Evolutionary conservation across 2,329 filamentous ascomycete species (phyloP).

Genomic region (Cladobotryum protrusum): DNA sequence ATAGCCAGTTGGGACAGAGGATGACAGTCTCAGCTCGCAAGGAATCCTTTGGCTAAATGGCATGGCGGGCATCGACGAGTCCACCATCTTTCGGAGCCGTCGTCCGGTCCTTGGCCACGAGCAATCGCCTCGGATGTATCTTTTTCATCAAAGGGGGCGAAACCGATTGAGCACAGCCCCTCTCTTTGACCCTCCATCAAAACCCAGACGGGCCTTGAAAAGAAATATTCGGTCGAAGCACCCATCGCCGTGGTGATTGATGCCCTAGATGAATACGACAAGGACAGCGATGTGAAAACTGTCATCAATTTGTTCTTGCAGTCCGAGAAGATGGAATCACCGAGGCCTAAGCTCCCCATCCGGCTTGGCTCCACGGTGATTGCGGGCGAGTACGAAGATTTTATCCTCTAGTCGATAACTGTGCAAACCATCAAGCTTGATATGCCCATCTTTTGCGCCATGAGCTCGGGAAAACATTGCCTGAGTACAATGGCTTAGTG

Average conservation of each 20-base stretch:
- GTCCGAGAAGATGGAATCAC: conserved; percentile 15
- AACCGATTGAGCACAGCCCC: conserved; percentile 23
- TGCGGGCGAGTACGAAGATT: conserved; percentile 13
- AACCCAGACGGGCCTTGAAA: no score
- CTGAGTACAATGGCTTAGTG: conserved; percentile 15
- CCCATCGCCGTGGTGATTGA: conserved; percentile 30
- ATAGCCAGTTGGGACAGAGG: conserved; percentile 12
- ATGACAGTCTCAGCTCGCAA: conserved; percentile 14
- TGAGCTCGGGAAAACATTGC: conserved; percentile 25
- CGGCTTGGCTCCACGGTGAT: conserved; percentile 27
- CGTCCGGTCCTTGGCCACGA: conserved; percentile 18
- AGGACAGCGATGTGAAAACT: conserved; percentile 26
- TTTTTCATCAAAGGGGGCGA: conserved; percentile 42
- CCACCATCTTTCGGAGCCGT: conserved; percentile 32
- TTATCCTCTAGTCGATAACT: conserved; percentile 32
- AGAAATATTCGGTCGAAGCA: not conserved
- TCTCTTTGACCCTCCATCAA: no score
- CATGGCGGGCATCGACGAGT: conserved; percentile 35
- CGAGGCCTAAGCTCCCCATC: conserved; percentile 28
- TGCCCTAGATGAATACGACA: conserved; percentile 18
- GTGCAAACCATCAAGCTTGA: conserved; percentile 28
- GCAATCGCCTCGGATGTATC: conserved; percentile 24
- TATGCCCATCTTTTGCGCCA: conserved; percentile 28
- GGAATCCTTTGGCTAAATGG: conserved; percentile 32
- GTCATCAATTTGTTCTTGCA: conserved; percentile 22